A percentile compares a stretch with the other conserved stretches of the same genome.
Evolutionary conservation across 164 flowering plant genomes (phyloP).

Genomic region (Magnolia changhungtana): DNA sequence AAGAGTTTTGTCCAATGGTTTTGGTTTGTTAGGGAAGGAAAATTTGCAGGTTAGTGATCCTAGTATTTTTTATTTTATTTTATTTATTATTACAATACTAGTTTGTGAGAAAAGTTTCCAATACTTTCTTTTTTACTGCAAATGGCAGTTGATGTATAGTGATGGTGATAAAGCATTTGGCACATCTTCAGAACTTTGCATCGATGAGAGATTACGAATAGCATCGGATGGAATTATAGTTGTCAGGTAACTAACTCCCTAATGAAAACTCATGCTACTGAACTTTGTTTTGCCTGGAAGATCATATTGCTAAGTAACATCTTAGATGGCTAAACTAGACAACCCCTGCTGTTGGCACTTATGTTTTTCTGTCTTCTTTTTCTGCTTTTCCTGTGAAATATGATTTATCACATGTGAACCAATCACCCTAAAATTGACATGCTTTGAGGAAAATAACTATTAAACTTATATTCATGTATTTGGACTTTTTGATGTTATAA

Average conservation of each 20-base stretch:
- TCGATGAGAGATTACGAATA: slow-evolving; percentile 89
- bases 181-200: slow-evolving; percentile 80
- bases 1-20: slow-evolving; percentile 94
- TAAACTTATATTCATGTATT: not conserved
- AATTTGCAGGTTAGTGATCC: slow-evolving; percentile 69
- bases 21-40: slow-evolving; percentile 77
- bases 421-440: no score
- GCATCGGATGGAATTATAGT: slow-evolving; percentile 92
- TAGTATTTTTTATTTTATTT: not conserved
- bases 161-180: slow-evolving; percentile 99
- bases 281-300: not conserved
- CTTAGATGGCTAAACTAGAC: not conserved
- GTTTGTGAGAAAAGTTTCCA: slow-evolving; percentile 7
- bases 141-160: slow-evolving; percentile 83
- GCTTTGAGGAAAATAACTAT: no score
- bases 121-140: not conserved
- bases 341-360: no score
- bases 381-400: not conserved
- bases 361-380: not conserved
- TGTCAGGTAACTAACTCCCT: slow-evolving; percentile 54
- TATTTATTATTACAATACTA: not conserved
- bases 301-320: not conserved
- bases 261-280: not conserved
- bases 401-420: not conserved
- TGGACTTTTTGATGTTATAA: no score